Evolutionary conservation across 495 filamentous ascomycete genomes (phyloP).

Genomic region (Hypoxylon perforatum): DNA sequence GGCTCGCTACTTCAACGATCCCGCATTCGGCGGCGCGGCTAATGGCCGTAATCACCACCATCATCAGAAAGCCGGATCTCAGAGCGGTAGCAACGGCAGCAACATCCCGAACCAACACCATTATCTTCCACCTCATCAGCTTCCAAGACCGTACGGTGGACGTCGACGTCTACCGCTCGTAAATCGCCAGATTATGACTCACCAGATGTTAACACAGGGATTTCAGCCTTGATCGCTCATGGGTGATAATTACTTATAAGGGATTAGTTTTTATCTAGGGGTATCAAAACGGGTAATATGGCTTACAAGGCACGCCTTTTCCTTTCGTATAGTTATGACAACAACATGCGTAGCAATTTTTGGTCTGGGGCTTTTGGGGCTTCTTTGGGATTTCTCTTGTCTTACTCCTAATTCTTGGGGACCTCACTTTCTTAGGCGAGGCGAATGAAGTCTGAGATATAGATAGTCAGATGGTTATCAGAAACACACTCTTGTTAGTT

Average conservation of each 20-base stretch:
- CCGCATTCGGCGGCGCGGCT: slow-evolving; percentile 18
- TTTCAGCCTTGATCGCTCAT: slow-evolving; percentile 37
- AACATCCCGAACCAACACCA: slow-evolving; percentile 19
- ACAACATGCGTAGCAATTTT: slow-evolving; percentile 21
- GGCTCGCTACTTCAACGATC: slow-evolving; percentile 46
- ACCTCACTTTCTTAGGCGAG: background rate
- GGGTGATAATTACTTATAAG: background rate
- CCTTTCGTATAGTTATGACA: background rate
- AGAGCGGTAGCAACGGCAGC: slow-evolving; percentile 2
- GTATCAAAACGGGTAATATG: background rate
- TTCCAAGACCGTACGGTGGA: slow-evolving; percentile 37
- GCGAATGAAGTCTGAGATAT: background rate
- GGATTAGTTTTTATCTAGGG: slow-evolving; percentile 2
- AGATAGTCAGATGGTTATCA: too few relatives aligned
- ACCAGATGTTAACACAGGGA: slow-evolving; percentile 47
- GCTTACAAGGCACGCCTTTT: background rate
- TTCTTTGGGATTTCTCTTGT: slow-evolving; percentile 20
- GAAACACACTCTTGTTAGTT: slow-evolving; percentile 1
- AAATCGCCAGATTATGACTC: slow-evolving; percentile 48
- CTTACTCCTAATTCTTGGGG: background rate
- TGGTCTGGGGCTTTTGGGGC: slow-evolving; percentile 6
- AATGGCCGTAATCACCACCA: slow-evolving; percentile 1
- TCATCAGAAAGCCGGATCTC: slow-evolving; percentile 11
- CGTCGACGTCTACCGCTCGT: slow-evolving; percentile 45
- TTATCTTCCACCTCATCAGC: slow-evolving; percentile 18